Evolutionary conservation across 2,329 filamentous ascomycete species (phyloP), one percentile per base, ranked within the genome.

Genomic region (Hymenoscyphus repandus): DNA sequence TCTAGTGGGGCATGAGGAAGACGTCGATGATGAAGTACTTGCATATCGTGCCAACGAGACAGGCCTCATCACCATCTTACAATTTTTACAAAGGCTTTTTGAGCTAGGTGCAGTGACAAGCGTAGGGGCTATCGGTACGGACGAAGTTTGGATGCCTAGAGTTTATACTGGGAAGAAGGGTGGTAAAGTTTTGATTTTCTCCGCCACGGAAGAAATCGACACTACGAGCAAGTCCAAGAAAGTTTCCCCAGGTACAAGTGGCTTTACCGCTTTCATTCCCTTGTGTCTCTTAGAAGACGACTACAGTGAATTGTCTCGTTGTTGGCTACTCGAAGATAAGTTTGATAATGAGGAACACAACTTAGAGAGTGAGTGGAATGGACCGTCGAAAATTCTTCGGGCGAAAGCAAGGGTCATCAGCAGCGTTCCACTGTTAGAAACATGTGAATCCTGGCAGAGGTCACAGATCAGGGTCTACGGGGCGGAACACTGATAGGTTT

Each of bases 71-170:
- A 47, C 34, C 34, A 10, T 47, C 15, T 38, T 47, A n/a, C 45
- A 36, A 12, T 47, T 47, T 31, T 18, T 36, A 17, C 27, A 39
- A 12, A 32, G 45, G 45, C 9, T 47, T 34, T 31, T 47, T 27
- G 6, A 18, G 15, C 40, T 18, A 36, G 36, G 45, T 30, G 12
- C 31, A 11, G 7, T 17, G 12, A 38, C 34, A 11, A 32, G 11
- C 11, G 6, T 13, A 30, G 22, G 20, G 5, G 13, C n/a, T 18
- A 12, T 44, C 18, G 5, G 7, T 44, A 32, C 13, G 13, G 20
- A 5, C n/a, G 18, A 32, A 5, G n/a, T 39, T 6, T 38, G 36
- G 36, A 39, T 32, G 17, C 45, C 45, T 2, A 40, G 12, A 17
- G 18, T 40, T 5, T 47, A 39, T 40, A 15, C 12, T n/a, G 13